These are phyloP conservation scores for Talaromyces adpressus DNA, from an alignment of 495 filamentous ascomycete genomes.

Conservation along the genomic window DNA sequence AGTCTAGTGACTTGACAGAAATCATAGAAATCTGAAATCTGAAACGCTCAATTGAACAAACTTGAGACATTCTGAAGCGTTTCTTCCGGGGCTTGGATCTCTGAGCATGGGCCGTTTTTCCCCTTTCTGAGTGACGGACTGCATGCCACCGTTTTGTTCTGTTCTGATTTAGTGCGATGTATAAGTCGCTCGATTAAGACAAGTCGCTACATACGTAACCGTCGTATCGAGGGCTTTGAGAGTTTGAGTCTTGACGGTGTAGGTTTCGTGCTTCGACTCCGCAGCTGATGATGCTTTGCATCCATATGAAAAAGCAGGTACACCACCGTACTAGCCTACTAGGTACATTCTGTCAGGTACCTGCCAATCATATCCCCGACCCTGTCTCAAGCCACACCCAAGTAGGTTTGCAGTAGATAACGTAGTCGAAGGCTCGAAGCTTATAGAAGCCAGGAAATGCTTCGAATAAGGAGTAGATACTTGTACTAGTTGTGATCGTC, in stretches of 20 bases:
- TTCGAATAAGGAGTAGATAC: neutral
- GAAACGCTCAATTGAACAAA: conserved; percentile 2
- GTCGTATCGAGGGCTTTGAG: neutral
- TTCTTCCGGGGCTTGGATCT: neutral
- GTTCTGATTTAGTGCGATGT: neutral
- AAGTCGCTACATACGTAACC: neutral
- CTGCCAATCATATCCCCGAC: neutral
- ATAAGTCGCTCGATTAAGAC: neutral
- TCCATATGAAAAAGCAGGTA: neutral
- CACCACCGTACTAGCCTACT: too few relatives aligned
- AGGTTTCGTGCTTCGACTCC: neutral
- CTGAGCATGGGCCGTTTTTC: neutral
- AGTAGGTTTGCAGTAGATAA: neutral
- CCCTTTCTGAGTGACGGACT: neutral
- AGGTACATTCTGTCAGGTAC: too few relatives aligned
- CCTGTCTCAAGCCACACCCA: neutral
- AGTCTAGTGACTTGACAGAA: neutral
- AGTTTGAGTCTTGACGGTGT: neutral
- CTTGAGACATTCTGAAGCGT: conserved; percentile 4
- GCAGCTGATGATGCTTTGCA: neutral
- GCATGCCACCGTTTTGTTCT: neutral
- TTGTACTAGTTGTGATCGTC: neutral
- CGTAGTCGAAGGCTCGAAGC: neutral
- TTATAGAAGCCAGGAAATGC: neutral
- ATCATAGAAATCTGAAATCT: neutral